Base-by-base conservation (phyloP, 2,329 filamentous ascomycete species). In the Cyphellophora attinorum region DNA sequence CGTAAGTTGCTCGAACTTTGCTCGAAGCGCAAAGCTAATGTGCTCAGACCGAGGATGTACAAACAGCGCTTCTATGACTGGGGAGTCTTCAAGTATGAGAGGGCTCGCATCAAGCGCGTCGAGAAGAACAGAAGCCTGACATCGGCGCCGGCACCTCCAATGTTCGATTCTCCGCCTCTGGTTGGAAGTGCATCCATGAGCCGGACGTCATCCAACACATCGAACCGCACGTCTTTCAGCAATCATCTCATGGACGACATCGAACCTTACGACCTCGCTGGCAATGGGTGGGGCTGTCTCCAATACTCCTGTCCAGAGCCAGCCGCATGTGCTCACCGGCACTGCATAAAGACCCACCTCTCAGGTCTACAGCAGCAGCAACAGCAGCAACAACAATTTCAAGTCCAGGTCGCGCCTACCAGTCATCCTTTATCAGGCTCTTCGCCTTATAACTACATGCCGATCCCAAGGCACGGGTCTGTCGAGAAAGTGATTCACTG, bases 361-460 rank as follows among this genome's bases (percentile, higher is more conserved):
- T 17, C 19, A 10, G 18, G 19, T n/a, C 29, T 31, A 6, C 15
- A 16, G 19, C 12, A 11, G 18, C 11, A 19, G 13, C 17, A 19
- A 6, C 15, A 31, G 17, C 14, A 14, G n/a, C n/a, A 16, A 29
- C 15, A 29, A 10, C 27, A 13, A 13, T 3, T 29, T 10, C 27
- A 29, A 16, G 10, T 29, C 15, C 27, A 29, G 15, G 29, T 19
- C 29, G 10, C 4, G 10, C 8, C 6, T 10, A 25, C 91, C 91
- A 51, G 85, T 86, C 67, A 96, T 96, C 78, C 86, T 89, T 58
- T 91, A 98, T 74, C 98, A 96, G 79, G 98, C 98, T 79, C 96
- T 98, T 60, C 91, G 98, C 72, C 84, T 91, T 63, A 98, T 19
- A 18, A 19, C 15, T 6, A 10, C 6, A 11, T 3, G 29, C 8